Percentiles rank a stretch among this genome's conserved stretches.
Conservation (phyloP, 306 rosid genomes). For the Malus sieversii region DNA sequence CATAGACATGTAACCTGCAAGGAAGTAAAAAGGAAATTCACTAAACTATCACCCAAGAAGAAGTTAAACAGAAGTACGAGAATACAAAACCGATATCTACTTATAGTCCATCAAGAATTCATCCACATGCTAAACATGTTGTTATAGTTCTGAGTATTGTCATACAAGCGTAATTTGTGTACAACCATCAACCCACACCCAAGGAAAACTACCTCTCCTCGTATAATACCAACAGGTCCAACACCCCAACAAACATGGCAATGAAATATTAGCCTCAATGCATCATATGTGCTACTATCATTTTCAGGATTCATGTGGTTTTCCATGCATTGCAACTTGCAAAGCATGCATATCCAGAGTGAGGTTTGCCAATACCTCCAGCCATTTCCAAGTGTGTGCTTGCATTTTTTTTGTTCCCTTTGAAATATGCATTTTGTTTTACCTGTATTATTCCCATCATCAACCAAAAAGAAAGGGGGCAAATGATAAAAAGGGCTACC, state of each 20-base stretch:
- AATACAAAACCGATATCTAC: background rate
- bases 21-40: constrained; percentile 12
- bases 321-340: background rate
- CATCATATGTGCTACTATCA: background rate
- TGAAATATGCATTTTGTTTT: background rate
- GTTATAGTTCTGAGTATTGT: background rate
- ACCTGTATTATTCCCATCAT: background rate
- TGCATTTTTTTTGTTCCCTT: too few relatives aligned
- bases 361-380: background rate
- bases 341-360: background rate
- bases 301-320: background rate
- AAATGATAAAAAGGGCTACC: background rate
- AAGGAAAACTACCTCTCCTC: background rate
- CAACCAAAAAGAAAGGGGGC: background rate
- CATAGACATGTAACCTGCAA: constrained; percentile 55
- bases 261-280: background rate
- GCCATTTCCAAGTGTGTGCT: background rate
- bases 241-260: background rate
- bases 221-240: background rate
- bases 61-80: background rate
- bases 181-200: background rate
- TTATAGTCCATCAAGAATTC: background rate
- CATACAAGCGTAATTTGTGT: background rate
- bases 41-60: background rate
- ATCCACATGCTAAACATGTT: too few relatives aligned